A percentile compares a stretch with the other conserved stretches of the same genome.
Conservation (phyloP, 768 basidiomycete genomes). For the Suillus subluteus region DNA sequence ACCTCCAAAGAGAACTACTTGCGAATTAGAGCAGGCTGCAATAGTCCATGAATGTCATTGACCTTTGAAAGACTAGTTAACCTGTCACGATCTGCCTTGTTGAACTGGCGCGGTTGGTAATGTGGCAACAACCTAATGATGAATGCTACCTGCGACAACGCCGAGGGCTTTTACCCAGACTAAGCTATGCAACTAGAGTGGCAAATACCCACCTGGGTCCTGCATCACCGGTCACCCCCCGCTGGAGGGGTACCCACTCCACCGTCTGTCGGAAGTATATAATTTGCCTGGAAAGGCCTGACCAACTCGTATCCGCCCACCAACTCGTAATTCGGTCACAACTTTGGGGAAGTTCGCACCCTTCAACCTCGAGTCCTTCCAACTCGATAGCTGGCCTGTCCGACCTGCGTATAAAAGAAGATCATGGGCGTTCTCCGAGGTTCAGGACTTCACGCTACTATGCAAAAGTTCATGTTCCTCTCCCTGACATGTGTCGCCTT, state of each 20-base stretch:
- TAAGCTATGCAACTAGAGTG: too few species aligned
- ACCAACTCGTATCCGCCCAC: not conserved
- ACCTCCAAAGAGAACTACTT: not conserved
- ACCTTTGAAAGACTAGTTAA: not conserved
- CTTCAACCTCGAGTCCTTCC: not conserved
- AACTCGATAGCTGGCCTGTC: not conserved
- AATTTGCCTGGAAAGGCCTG: not conserved
- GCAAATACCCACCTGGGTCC: too few species aligned
- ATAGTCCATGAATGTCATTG: not conserved
- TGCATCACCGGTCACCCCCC: too few species aligned
- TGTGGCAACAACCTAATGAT: too few species aligned
- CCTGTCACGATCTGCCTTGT: not conserved
- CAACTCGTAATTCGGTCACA: not conserved
- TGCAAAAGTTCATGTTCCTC: not conserved
- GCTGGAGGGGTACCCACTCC: too few species aligned
- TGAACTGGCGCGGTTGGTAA: too few species aligned
- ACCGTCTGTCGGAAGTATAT: not conserved
- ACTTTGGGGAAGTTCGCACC: not conserved
- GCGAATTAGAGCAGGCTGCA: not conserved
- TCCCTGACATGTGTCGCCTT: not conserved
- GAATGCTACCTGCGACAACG: too few species aligned
- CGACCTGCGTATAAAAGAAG: not conserved
- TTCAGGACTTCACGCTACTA: not conserved
- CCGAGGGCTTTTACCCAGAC: too few species aligned
- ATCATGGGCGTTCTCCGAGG: not conserved